A percentile compares a stretch with the other conserved stretches of the same genome.
These are phyloP conservation scores for Martensiomyces pterosporus DNA, from an alignment of 192 early-diverging fungal species.

Conservation along the genomic window DNA sequence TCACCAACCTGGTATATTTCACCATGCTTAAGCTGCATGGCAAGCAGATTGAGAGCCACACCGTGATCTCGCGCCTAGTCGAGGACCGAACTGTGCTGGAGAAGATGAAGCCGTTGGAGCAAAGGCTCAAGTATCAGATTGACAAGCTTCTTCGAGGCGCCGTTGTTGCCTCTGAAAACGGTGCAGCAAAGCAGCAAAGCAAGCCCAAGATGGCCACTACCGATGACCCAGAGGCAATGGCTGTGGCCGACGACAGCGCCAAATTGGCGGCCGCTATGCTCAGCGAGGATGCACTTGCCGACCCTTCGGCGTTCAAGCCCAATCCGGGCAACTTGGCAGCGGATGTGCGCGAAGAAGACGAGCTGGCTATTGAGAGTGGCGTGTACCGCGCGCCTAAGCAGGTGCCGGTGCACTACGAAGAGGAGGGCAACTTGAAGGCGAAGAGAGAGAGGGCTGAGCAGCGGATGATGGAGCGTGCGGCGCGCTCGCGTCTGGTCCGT, in stretches of 20 bases:
- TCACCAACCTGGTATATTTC: constrained; percentile 72
- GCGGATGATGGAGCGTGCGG: constrained; percentile 62
- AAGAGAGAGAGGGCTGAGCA: constrained; percentile 62
- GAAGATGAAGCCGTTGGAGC: constrained; percentile 90
- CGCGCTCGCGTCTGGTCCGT: constrained; percentile 77
- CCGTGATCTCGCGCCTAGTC: constrained; percentile 63
- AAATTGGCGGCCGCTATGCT: constrained; percentile 50
- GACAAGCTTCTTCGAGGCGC: constrained; percentile 83
- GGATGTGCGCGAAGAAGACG: constrained; percentile 42
- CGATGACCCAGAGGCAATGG: constrained; percentile 19
- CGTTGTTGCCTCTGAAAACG: constrained; percentile 46
- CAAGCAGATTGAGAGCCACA: constrained; percentile 56
- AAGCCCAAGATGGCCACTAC: constrained; percentile 16
- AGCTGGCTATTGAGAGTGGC: constrained; percentile 36
- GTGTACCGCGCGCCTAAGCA: constrained; percentile 84
- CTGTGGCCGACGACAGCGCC: constrained; percentile 14
- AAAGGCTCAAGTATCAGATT: constrained; percentile 93
- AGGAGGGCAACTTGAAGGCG: constrained; percentile 51
- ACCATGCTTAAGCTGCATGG: constrained; percentile 78
- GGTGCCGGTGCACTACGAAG: constrained; percentile 82
- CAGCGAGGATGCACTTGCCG: constrained; percentile 42
- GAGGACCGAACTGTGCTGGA: constrained; percentile 85
- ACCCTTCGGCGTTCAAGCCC: constrained; percentile 91
- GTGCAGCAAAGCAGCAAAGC: constrained; percentile 14
- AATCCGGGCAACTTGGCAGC: constrained; percentile 66